Percentiles rank a stretch among this genome's conserved stretches.
Conservation (phyloP, 257 asterid species). For the Parsonsia alboflavescens region DNA sequence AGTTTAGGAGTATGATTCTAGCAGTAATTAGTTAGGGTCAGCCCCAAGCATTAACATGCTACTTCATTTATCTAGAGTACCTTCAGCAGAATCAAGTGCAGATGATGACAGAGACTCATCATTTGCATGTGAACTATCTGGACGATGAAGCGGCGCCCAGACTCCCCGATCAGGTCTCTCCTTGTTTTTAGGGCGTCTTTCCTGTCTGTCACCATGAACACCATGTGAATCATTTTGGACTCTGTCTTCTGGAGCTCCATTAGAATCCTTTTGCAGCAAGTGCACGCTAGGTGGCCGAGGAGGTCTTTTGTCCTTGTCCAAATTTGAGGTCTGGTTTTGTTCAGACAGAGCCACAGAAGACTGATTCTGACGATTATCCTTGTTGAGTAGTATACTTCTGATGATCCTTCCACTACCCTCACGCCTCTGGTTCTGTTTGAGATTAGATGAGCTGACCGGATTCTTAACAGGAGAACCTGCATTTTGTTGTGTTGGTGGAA, state of each 20-base stretch:
- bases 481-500: slow-evolving; percentile 37
- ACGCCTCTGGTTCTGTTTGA: slow-evolving; percentile 58
- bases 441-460: slow-evolving; percentile 32
- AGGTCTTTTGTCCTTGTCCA: slow-evolving; percentile 68
- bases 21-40: background rate
- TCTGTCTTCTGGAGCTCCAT: slow-evolving; percentile 53
- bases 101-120: slow-evolving; percentile 60
- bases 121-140: slow-evolving; percentile 68
- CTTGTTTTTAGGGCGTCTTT: slow-evolving; percentile 63
- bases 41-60: background rate
- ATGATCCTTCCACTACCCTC: slow-evolving; percentile 81
- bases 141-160: slow-evolving; percentile 79
- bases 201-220: slow-evolving; percentile 46
- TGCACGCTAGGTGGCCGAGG: slow-evolving; percentile 63
- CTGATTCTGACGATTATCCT: slow-evolving; percentile 56
- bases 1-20: background rate
- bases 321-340: slow-evolving; percentile 24
- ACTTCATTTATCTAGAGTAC: slow-evolving; percentile 24
- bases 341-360: slow-evolving; percentile 44
- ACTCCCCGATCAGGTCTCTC: slow-evolving; percentile 95
- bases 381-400: slow-evolving; percentile 62
- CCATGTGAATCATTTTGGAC: slow-evolving; percentile 35
- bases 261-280: slow-evolving; percentile 48
- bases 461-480: slow-evolving; percentile 37
- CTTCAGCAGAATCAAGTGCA: slow-evolving; percentile 55